Base-by-base conservation (phyloP, 495 filamentous ascomycete species). In the Bombardia bombarda region DNA sequence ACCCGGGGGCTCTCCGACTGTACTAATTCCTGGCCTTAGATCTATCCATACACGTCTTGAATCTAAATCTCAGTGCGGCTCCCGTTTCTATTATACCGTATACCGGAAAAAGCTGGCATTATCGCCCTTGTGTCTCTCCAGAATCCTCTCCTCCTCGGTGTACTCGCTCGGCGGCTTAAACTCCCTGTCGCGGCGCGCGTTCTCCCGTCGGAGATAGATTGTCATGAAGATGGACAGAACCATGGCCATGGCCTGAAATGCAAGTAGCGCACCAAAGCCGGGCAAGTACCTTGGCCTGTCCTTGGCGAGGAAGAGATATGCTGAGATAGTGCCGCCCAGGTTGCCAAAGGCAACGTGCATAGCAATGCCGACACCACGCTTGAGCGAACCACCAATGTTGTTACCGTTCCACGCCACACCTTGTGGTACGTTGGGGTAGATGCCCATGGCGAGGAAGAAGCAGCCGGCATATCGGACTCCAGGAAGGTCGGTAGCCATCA, bases 311-410 rank as follows among this genome's bases (percentile, higher is more conserved):
- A 84, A 88, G 5, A 85, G 67, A 51, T 84, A 86, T 9, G 77
- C 80, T n/a, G 82, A 77, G 24, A 88, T 61, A 7, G 78, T 77
- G 20, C 82, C 84, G 16, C 84, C 84, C 6, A 85, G 60, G 58
- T 87, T 87, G 38, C 84, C 85, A 50, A 90, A 86, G 17, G 75
- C 79, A 37, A 90, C 83, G 57, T 90, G 85, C 71, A 87, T 76
- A n/a, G 85, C 85, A 43, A 87, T 87, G 31, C 83, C 84, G 31
- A 84, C 82, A 42, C 76, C 79, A 20, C 85, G 78, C 60, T 89
- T 90, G 9, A 83, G 84, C 42, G 86, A 84, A 1, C 85, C 85
- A 18, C 82, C 83, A 35, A 87, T 83, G 56, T 89, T 89, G 64
- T 86, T 85, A 10, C 84, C 83, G 35, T 86, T 85, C 85, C 84